Conservation (phyloP, 257 asterid species). For the Solanum tarijense region DNA sequence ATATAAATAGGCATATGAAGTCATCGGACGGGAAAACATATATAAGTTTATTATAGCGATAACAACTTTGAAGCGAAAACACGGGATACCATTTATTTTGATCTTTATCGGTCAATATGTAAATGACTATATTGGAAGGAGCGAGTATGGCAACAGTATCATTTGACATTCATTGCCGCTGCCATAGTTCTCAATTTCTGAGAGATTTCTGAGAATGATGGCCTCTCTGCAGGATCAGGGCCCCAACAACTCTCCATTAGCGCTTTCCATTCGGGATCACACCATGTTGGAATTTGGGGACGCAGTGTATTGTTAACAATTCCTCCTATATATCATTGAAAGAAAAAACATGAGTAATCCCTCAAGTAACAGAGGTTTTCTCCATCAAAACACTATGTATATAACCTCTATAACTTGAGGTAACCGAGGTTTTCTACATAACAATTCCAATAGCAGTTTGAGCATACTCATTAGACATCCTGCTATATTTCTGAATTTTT, state of each 20-base stretch:
- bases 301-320: conserved; percentile 84
- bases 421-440: neutral
- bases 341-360: neutral
- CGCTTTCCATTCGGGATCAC: conserved; percentile 97
- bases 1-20: neutral
- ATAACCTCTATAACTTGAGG: neutral
- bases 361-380: neutral
- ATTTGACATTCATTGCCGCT: conserved; percentile 90
- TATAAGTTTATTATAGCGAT: neutral
- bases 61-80: neutral
- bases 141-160: conserved; percentile 9
- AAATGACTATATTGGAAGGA: neutral
- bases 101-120: conserved; percentile 1
- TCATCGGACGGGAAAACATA: neutral
- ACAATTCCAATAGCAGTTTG: neutral
- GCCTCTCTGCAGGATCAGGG: conserved; percentile 64
- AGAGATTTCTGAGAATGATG: conserved; percentile 84
- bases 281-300: conserved; percentile 91
- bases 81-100: conserved; percentile 8
- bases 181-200: conserved; percentile 91
- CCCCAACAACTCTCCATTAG: conserved; percentile 94
- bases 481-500: neutral
- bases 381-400: neutral
- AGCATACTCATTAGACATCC: neutral
- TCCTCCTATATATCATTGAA: conserved; percentile 47